Evolutionary conservation across 2,329 filamentous ascomycete species (phyloP), one percentile per base, ranked within the genome.

Genomic region (Fusarium piperis): DNA sequence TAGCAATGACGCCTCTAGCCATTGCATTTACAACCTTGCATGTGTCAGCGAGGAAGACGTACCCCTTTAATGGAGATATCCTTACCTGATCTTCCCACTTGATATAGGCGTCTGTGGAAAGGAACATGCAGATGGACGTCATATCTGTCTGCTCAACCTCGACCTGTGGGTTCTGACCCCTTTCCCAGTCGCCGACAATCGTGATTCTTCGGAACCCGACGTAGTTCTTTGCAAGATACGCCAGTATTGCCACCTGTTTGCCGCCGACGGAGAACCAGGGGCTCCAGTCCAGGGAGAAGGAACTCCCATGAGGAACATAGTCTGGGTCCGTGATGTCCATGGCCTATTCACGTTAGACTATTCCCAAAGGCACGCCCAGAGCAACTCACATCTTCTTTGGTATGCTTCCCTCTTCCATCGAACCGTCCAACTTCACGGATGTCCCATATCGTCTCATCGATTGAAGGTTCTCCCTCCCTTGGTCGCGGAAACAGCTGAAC

Each of bases 141-240:
- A 79, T 77, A 59, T 90, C 87, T 2, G 73, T 67, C 18, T 78
- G 67, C 28, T 82, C 83, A 1, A 88, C 75, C 2, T 78, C 70
- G 2, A 88, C 62, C 1, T 74, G 68, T 2, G 85, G 82, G 1
- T 79, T 67, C 16, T 81, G 56, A 3, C 81, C 81, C 36, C 73
- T 77, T 1, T 71, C 70, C 82, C 82, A 85, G 0, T 77, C 48
- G 0, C 73, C 76, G 2, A 78, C 67, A 18, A 89, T 74, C 0
- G 84, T 83, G 51, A 90, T 70, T 41, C 82, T 81, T 18, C 87
- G 84, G 71, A 90, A 90, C 1, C 88, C 88, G 48, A 90, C 83
- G 63, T 89, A 85, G 68, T 87, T 85, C 36, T 80, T 81, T 2
- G 85, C 79, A 11, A 87, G 76, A 69, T 88, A 89, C 0, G 86